A percentile compares a stretch with the other conserved stretches of the same genome.
phyloP scores from a whole-genome alignment of 345 rosid genomes.

The Sisymbrium irio region DNA sequence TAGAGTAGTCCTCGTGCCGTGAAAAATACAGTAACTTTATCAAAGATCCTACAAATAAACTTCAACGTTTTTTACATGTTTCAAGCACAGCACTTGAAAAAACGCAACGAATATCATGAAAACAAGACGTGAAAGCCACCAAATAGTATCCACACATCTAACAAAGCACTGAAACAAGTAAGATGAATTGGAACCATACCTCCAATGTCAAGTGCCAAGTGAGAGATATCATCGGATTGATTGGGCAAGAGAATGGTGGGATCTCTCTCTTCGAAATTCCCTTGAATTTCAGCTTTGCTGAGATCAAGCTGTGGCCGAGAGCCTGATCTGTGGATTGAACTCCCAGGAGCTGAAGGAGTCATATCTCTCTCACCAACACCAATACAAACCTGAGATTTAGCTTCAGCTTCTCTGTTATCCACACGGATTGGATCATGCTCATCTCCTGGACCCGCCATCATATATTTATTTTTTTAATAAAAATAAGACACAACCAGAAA shows the following conservation, averaged over 20 bases:
- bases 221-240: constrained; percentile 97
- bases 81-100: not conserved
- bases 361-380: constrained; percentile 59
- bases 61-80: not conserved
- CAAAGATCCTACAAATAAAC: constrained; percentile 71
- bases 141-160: not conserved
- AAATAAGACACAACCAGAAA: constrained; percentile 13
- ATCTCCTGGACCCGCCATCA: constrained; percentile 34
- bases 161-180: not conserved
- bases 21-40: constrained; percentile 96
- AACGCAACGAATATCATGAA: not conserved
- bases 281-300: constrained; percentile 96
- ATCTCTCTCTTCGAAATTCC: constrained; percentile 84
- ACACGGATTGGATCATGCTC: constrained; percentile 45
- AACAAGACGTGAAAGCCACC: not conserved
- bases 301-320: constrained; percentile 96
- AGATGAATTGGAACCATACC: constrained; percentile 39
- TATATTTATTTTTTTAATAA: not conserved
- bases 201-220: constrained; percentile 96
- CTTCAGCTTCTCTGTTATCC: constrained; percentile 30
- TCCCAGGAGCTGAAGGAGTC: constrained; percentile 49
- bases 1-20: constrained; percentile 76
- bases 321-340: constrained; percentile 81
- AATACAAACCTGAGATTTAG: constrained; percentile 22
- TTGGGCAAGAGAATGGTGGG: constrained; percentile 96